Evolutionary conservation across 352 stramenopile species (phyloP).

Genomic region (Lagenidium sp.): DNA sequence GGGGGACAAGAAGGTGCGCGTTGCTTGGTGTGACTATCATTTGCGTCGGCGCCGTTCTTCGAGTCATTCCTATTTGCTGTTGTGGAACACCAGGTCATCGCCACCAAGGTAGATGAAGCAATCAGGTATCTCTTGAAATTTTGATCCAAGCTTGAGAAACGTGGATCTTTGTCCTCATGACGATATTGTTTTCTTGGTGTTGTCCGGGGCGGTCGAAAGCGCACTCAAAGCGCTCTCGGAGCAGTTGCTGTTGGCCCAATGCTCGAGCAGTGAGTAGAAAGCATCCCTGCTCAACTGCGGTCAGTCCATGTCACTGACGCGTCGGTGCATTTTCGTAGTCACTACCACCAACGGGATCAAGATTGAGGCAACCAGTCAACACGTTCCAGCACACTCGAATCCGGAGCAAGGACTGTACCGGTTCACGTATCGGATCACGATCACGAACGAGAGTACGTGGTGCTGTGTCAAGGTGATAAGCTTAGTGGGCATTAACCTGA

Average conservation of each 20-base stretch:
- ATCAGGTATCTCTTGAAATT: conserved; percentile 28
- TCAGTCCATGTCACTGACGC: neutral
- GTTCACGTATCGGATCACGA: conserved; percentile 73
- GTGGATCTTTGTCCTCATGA: too few species aligned
- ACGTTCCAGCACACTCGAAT: conserved; percentile 43
- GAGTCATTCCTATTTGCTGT: too few species aligned
- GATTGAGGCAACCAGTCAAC: conserved; percentile 69
- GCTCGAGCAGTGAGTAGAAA: conserved; percentile 44
- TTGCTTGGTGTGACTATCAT: too few species aligned
- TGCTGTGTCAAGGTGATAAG: too few species aligned
- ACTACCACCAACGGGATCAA: conserved; percentile 56
- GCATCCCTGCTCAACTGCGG: neutral
- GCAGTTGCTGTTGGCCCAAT: conserved; percentile 54
- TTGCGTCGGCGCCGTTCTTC: too few species aligned
- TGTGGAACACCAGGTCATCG: too few species aligned
- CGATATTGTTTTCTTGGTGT: too few species aligned
- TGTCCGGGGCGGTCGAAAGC: conserved; percentile 15
- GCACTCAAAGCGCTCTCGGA: conserved; percentile 51
- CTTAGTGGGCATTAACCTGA: too few species aligned
- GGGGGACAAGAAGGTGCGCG: conserved; percentile 24
- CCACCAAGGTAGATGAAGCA: conserved; percentile 52
- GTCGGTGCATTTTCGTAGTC: conserved; percentile 20
- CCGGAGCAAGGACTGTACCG: conserved; percentile 41
- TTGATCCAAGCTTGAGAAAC: too few species aligned
- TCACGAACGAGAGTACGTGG: conserved; percentile 61